Conservation (phyloP, 2,329 filamentous ascomycete genomes). For the Alternaria postmessia region DNA sequence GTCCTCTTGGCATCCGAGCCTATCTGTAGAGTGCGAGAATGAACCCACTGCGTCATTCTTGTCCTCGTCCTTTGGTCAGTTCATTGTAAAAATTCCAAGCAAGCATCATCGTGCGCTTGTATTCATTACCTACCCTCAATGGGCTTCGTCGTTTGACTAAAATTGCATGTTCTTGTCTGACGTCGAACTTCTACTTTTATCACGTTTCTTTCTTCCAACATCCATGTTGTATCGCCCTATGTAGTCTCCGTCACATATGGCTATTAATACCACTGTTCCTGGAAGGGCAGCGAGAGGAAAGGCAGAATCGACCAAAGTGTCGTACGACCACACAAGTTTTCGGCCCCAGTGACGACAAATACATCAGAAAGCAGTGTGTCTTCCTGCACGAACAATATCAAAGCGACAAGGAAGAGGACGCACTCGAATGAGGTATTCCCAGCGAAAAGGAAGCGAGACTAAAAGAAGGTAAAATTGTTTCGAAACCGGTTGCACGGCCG, state of each 20-base stretch:
- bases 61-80: background rate
- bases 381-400: constrained; percentile 30
- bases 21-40: background rate
- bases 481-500: constrained; percentile 29
- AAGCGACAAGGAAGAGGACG: constrained; percentile 16
- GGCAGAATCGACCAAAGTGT: constrained; percentile 6
- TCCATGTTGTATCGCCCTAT: background rate
- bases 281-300: background rate
- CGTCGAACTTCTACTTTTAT: background rate
- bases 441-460: constrained; percentile 20
- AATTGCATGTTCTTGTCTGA: background rate
- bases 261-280: constrained; percentile 15
- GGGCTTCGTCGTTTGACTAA: background rate
- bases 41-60: background rate
- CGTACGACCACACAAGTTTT: background rate
- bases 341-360: constrained; percentile 16
- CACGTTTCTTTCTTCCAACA: background rate
- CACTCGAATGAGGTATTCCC: constrained; percentile 2
- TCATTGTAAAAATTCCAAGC: background rate
- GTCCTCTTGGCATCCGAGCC: background rate
- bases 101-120: background rate
- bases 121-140: background rate
- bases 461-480: constrained; percentile 39
- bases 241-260: background rate
- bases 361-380: background rate